Base-by-base conservation (phyloP, 495 filamentous ascomycete species). In the Astrothelium macrocarpum region DNA sequence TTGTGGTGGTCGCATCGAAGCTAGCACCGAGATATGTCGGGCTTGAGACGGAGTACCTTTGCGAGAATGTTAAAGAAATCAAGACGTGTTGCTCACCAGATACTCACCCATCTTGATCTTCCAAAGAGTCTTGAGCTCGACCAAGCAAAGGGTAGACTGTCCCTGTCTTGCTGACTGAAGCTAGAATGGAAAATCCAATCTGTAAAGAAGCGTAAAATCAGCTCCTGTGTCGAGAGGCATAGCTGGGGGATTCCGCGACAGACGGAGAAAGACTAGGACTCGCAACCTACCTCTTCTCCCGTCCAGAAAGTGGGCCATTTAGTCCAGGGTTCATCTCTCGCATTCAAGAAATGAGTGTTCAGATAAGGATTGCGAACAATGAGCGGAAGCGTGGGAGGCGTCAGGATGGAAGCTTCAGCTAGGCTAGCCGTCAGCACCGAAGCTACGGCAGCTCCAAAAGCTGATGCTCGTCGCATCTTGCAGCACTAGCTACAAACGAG, bases 271-370 rank as follows among this genome's bases (percentile, higher is more conserved):
- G 25, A 9, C 5, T n/a, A n/a, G 9, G 25, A 25, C 25, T 56
- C 7, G 49, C 25, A 66, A 70, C 75, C 74, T 65, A 84, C 82
- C 69, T 82, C 84, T 71, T 87, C 81, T 23, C 93, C 91, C 16
- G 90, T 95, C 80, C 87, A 97, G 73, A 97, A 97, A 66, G 95
- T 95, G 31, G 92, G 93, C 92, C 93, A 97, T 72, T 84, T 84
- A 36, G 84, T 81, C 92, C 93, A 97, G n/a, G 93, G 93, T 23
- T 78, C 79, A 16, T 88, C 84, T 58, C 93, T 83, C 36, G 90
- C 90, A 77, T 87, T 82, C 12, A 81, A 81, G 59, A 95, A 74
- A 91, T 92, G 96, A 14, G 91, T 88, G 69, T 89, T 95, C 43
- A 96, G 78, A 73, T 97, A 97, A 20, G 93, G 93, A 70, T 90